Evolutionary conservation across 768 basidiomycete species (phyloP).

Genomic region (Tephrocybe rancida): DNA sequence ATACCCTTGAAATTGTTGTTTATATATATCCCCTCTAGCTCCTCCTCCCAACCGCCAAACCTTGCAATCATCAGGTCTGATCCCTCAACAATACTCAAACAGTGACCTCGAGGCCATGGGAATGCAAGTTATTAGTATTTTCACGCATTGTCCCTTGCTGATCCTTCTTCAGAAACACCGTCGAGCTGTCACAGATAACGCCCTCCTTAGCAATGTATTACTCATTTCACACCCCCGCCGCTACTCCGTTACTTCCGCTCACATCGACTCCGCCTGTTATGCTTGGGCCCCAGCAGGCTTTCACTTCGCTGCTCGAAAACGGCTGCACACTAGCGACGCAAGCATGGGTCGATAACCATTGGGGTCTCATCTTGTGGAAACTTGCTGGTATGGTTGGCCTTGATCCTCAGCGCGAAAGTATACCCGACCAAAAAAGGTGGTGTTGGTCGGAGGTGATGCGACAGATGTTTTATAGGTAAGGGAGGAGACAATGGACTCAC

Average conservation of each 20-base stretch:
- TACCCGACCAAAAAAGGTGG: constrained; percentile 63
- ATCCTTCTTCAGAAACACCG: constrained; percentile 41
- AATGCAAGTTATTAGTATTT: constrained; percentile 42
- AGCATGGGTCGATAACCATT: constrained; percentile 92
- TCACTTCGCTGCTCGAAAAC: constrained; percentile 50
- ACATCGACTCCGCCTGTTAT: constrained; percentile 18
- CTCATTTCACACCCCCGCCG: constrained; percentile 48
- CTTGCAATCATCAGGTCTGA: constrained; percentile 50
- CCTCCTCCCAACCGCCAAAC: constrained; percentile 40
- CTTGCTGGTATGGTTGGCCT: constrained; percentile 81
- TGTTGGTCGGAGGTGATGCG: constrained; percentile 79
- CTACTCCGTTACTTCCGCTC: constrained; percentile 25
- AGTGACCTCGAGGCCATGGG: constrained; percentile 50
- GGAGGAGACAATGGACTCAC: neutral
- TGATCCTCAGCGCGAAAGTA: constrained; percentile 60
- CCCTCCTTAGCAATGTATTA: constrained; percentile 61
- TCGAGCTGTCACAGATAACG: constrained; percentile 56
- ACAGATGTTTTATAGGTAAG: constrained; percentile 86
- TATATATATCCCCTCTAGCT: constrained; percentile 21
- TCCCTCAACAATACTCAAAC: constrained; percentile 46
- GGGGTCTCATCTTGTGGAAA: constrained; percentile 92
- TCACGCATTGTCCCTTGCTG: constrained; percentile 5
- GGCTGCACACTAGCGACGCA: constrained; percentile 74
- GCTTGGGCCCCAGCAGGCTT: constrained; percentile 56
- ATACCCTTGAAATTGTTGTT: neutral